Evolutionary conservation across 441 rosid genomes (phyloP), one percentile per base, ranked within the genome.

Genomic region (Adansonia rubrostipa): DNA sequence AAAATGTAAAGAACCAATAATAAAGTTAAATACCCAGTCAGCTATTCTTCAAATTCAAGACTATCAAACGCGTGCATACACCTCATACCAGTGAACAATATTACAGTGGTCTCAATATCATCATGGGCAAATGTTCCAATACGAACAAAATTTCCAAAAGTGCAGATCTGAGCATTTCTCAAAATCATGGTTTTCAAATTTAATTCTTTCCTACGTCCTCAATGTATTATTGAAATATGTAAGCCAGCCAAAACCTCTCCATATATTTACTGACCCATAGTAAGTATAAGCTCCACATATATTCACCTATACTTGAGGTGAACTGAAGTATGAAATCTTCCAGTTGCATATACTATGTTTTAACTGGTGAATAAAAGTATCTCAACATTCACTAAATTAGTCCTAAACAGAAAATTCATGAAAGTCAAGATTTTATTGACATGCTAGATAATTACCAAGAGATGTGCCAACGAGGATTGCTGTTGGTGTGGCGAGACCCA

Each of bases 401-500:
- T 51, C 1, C 14, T 42, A 44, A 24, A 33, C 28, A 76, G 53
- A 65, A 76, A n/a, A 72, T 61, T 53, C 57, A 63, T 56, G 15
- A 71, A 71, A 80, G 17, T 54, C 62, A n/a, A 72, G 50, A 72
- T 72, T 36, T 36, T 78, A 81, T 69, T 19, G 79, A 71, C 66
- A 80, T 68, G 80, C 73, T 47, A 60, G 74, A 80, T 71, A 74
- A 73, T 48, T 92, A 96, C 97, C 97, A 80, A 92, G 97, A 71
- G 95, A 96, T 47, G 98, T 96, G 90, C 99, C 99, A 69, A 96
- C 94, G 75, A 96, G 82, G 85, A 96, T 94, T 78, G 99, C 99
- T 6, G 99, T 94, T 60, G 99, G 98, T 60, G 99, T 93, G 77
- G 99, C 98, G 73, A 94, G 98, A 73, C 97, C 97, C 84, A 94